phyloP scores from a whole-genome alignment of 495 filamentous ascomycete genomes.

The Xylaria flabelliformis region DNA sequence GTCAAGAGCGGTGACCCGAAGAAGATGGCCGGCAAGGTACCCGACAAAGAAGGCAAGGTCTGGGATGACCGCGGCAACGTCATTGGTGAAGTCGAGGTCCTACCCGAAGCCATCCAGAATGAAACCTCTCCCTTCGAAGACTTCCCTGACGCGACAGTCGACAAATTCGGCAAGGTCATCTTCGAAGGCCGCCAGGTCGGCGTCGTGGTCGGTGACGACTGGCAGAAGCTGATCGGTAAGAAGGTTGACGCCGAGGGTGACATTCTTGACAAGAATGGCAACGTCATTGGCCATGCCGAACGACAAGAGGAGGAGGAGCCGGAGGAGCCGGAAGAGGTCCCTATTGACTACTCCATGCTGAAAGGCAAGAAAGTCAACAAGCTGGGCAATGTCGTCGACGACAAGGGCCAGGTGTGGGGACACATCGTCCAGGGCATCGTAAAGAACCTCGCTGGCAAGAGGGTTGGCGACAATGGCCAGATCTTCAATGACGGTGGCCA shows the following conservation, averaged over 20 bases:
- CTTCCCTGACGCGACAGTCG: constrained; percentile 72
- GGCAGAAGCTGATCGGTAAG: constrained; percentile 62
- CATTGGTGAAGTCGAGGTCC: constrained; percentile 75
- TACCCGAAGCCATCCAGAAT: constrained; percentile 68
- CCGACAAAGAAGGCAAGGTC: constrained; percentile 75
- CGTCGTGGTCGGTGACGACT: constrained; percentile 71
- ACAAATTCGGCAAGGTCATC: constrained; percentile 73
- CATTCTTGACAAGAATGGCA: constrained; percentile 67
- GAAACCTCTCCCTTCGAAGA: constrained; percentile 75
- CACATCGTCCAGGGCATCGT: constrained; percentile 71
- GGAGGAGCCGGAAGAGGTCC: constrained; percentile 49
- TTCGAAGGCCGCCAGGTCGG: constrained; percentile 75
- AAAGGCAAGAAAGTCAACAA: constrained; percentile 78
- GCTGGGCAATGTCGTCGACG: constrained; percentile 74
- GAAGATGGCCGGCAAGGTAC: constrained; percentile 70
- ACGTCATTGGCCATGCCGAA: constrained; percentile 65
- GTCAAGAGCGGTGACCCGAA: constrained; percentile 71
- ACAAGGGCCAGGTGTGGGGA: constrained; percentile 73
- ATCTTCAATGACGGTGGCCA: constrained; percentile 78
- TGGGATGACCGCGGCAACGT: constrained; percentile 75
- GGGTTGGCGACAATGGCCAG: constrained; percentile 72
- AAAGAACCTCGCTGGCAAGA: constrained; percentile 71
- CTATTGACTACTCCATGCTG: constrained; percentile 67
- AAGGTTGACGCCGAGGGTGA: constrained; percentile 67
- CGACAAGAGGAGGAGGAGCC: constrained; percentile 52